phyloP scores from a whole-genome alignment of 176 grass and related monocot genomes.

The Oryza glaberrima region DNA sequence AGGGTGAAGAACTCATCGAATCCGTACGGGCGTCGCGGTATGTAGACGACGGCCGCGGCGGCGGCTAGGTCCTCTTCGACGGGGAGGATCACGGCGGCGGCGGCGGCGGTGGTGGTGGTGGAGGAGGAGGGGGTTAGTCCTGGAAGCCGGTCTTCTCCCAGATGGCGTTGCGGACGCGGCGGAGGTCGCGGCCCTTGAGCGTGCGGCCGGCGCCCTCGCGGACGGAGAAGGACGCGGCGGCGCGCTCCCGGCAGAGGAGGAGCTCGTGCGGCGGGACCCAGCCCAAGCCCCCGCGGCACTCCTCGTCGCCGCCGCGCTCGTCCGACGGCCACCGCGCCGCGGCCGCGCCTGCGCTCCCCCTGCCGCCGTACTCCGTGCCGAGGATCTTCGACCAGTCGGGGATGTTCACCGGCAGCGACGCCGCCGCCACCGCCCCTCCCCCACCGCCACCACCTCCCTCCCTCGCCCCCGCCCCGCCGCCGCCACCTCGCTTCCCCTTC shows the following conservation, averaged over 20 bases:
- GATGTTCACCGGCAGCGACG: constrained; percentile 84
- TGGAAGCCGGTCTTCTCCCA: constrained; percentile 96
- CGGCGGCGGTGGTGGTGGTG: neutral
- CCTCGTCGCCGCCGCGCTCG: constrained; percentile 33
- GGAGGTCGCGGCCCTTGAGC: constrained; percentile 92
- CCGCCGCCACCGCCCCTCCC: neutral
- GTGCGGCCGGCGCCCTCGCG: constrained; percentile 88
- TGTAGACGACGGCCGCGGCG: neutral
- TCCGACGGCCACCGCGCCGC: constrained; percentile 46
- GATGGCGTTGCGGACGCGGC: constrained; percentile 94
- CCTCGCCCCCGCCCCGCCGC: too few species aligned
- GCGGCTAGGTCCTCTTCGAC: neutral
- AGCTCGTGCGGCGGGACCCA: constrained; percentile 95
- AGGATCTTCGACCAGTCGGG: constrained; percentile 95
- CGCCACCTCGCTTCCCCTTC: neutral
- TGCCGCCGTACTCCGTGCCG: constrained; percentile 57
- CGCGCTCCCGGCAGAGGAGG: constrained; percentile 66
- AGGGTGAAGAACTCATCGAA: constrained; percentile 24
- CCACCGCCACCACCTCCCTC: neutral
- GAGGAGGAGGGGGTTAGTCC: constrained; percentile 51
- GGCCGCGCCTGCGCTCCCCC: neutral
- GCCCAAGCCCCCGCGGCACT: neutral
- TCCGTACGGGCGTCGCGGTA: neutral
- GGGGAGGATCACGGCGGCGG: neutral
- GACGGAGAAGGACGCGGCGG: constrained; percentile 74